These are phyloP conservation scores for Sedum album DNA, from an alignment of 164 flowering plant genomes.

Conservation along the genomic window DNA sequence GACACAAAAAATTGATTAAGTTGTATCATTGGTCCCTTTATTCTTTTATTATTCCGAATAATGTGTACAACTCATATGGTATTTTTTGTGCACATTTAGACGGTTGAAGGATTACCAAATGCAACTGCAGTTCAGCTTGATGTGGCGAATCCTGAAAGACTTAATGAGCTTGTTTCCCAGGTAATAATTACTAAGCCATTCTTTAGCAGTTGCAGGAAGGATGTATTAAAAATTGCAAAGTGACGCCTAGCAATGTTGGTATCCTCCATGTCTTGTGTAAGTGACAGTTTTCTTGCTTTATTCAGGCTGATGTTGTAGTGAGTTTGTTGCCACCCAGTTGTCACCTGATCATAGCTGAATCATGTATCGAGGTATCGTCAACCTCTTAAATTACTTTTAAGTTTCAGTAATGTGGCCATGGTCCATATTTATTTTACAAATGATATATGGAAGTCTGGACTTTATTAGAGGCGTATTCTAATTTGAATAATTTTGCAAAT, in stretches of 20 bases:
- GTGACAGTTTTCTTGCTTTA: constrained; percentile 8
- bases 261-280: neutral
- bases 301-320: constrained; percentile 90
- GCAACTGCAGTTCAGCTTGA: constrained; percentile 78
- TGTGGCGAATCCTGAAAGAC: constrained; percentile 46
- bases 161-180: constrained; percentile 57
- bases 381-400: too few species aligned
- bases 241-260: neutral
- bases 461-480: neutral
- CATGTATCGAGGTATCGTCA: constrained; percentile 89
- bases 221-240: neutral
- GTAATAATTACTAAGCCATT: constrained; percentile 23
- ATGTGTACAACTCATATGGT: neutral
- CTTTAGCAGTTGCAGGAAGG: neutral
- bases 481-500: neutral
- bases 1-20: too few species aligned
- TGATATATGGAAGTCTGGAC: too few species aligned
- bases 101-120: constrained; percentile 64
- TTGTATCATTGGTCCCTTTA: neutral
- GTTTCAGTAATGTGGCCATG: too few species aligned
- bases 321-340: constrained; percentile 82
- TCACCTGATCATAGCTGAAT: constrained; percentile 62
- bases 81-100: constrained; percentile 22
- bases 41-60: neutral
- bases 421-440: neutral